Evolutionary conservation across 768 basidiomycete genomes (phyloP), one percentile per base, ranked within the genome.

Genomic region (Kwoniella sp.): DNA sequence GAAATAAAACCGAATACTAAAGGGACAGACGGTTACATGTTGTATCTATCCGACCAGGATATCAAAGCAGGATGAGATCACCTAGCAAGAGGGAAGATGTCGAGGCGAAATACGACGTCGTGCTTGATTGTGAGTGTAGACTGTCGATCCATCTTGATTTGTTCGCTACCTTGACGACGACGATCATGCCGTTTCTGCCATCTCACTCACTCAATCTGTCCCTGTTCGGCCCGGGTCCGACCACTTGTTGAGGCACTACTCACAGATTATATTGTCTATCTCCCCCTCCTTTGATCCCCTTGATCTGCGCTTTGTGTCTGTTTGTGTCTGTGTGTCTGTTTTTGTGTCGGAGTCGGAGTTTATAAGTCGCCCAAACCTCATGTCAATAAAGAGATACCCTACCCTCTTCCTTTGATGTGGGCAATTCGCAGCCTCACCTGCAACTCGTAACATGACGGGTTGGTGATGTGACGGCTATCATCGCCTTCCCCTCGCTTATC

Each of bases 41-140:
- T 20, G 41, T 45, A 59, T 47, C 58, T 50, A 59, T 7, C n/a
- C 37, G 25, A 5, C 41, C n/a, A 58, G 26, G 23, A 41, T 12
- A 58, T 38, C 15, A 12, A 28, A 17, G 38, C 26, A 52, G 28
- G 38, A 52, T 65, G 51, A 52, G 52, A 59, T 65, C 63, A 56
- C 65, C 68, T n/a, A 69, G 47, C 13, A 70, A 70, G 68, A 61
- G 58, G 51, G 78, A 80, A 58, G 65, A 69, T 15, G 66, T 75
- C 7, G 79, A 80, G 65, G 72, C 69, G 4, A 80, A 76, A 58
- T 80, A 78, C 47, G 73, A 79, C 67, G 78, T 80, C 8, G 72
- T 72, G 8, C 41, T 79, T 28, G 71, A 78, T 54, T 80, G 79
- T 80, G 67, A 77, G 79, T 75, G 12, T 55, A 5, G 25, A 22